Evolutionary conservation across 768 basidiomycete species (phyloP), one percentile per base, ranked within the genome.

Genomic region (Sarcodon aspratus): DNA sequence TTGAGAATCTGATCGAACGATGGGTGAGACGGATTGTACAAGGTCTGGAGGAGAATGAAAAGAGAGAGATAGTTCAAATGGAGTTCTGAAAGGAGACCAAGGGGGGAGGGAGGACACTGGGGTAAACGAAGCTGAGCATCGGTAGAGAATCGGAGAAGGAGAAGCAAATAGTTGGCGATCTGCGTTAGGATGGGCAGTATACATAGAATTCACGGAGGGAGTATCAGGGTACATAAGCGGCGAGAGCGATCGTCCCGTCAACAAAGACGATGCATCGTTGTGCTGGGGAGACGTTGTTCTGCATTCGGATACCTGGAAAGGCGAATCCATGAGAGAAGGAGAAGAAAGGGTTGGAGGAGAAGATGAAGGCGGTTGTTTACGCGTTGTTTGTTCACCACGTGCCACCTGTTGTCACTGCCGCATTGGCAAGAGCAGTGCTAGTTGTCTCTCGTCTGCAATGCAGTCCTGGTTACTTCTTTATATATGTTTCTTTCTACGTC

Each of bases 401-500:
- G 46, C 38, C 27, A 10, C 31, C 8, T 32, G 33, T 12, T 6
- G 33, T 7, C 15, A 35, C 8, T n/a, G 4, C 6, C 13, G 5
- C 21, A 27, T 27, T 27, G 21, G 21, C 21, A 27, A 27, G 21
- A 27, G 21, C 21, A 27, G 21, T 27, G 2, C 21, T 27, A 27
- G 21, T 11, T 36, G 44, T 36, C 48, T 48, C 48, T 43, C 44
- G 38, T 48, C 38, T 7, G 38, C 52, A 48, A 9, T 55, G 38
- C 43, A 54, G 44, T 50, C 34, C 33, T 51, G 17, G 17, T 55
- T 32, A 8, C 48, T 44, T 42, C 47, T 59, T 44, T 56, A 49
- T 46, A 38, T 57, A 33, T 17, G 59, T 21, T 47, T 51, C 48
- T 44, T 56, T 33, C 48, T 59, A 15, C 53, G 52, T 18, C 47